These are phyloP conservation scores for Pythium aquatile DNA, from an alignment of 352 stramenopile genomes.

Conservation along the genomic window DNA sequence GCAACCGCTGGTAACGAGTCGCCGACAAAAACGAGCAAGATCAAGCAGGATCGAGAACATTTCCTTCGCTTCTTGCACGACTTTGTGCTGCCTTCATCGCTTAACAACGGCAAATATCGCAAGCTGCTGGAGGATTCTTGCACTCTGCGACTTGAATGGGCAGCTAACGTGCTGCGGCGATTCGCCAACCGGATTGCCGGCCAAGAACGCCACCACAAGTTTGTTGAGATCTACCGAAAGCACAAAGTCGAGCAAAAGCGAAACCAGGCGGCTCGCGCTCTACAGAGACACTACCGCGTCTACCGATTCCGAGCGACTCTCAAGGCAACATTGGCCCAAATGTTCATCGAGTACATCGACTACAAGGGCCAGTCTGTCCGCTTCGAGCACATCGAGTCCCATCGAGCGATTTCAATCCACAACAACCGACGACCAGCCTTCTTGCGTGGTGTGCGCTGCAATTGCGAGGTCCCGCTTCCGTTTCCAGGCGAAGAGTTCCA, in stretches of 20 bases:
- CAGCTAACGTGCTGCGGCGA: constrained; percentile 36
- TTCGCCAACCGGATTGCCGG: constrained; percentile 42
- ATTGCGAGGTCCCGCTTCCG: constrained; percentile 54
- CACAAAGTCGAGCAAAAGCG: constrained; percentile 33
- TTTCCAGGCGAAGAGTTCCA: constrained; percentile 71
- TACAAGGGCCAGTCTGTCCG: constrained; percentile 37
- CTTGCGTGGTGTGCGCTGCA: constrained; percentile 47
- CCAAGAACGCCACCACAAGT: constrained; percentile 43
- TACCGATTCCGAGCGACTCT: constrained; percentile 50
- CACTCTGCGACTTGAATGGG: constrained; percentile 48
- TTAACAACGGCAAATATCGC: constrained; percentile 59
- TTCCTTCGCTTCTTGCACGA: constrained; percentile 68
- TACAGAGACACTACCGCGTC: constrained; percentile 47
- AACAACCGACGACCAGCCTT: constrained; percentile 42
- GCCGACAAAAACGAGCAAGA: background rate
- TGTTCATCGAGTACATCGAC: constrained; percentile 69
- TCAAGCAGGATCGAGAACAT: constrained; percentile 26
- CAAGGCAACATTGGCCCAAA: constrained; percentile 39
- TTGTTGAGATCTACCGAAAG: constrained; percentile 40
- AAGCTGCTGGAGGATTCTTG: constrained; percentile 41
- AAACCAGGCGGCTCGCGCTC: constrained; percentile 24
- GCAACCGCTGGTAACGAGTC: background rate
- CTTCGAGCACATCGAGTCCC: constrained; percentile 44
- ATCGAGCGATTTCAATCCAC: constrained; percentile 25
- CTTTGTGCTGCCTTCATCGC: constrained; percentile 55